Conservation (phyloP, 1,139 yeast species). For the Suhomyces bolitotheri region DNA sequence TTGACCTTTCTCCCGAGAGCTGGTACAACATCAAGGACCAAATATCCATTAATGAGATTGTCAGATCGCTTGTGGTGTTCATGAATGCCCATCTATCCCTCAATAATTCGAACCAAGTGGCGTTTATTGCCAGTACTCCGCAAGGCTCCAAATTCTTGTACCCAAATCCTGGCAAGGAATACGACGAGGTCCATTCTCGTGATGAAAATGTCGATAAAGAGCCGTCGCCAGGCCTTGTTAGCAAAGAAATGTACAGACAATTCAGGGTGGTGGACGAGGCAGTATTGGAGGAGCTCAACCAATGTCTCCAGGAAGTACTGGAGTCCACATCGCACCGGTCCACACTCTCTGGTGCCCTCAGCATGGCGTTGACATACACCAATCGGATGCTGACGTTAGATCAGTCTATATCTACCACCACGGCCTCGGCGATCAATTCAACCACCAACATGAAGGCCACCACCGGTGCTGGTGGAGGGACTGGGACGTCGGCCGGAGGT, state of each 20-base stretch:
- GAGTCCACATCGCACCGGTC: slow-evolving; percentile 22
- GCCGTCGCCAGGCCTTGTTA: slow-evolving; percentile 23
- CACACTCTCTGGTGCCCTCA: slow-evolving; percentile 75
- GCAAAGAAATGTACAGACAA: slow-evolving; percentile 73
- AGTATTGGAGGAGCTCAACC: slow-evolving; percentile 62
- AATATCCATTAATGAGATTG: slow-evolving; percentile 52
- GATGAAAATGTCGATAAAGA: slow-evolving; percentile 13
- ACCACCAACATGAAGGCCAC: slow-evolving; percentile 32
- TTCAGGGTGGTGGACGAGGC: slow-evolving; percentile 80
- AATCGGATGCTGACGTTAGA: slow-evolving; percentile 62
- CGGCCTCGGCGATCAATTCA: slow-evolving; percentile 47
- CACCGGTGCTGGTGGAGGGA: slow-evolving; percentile 11
- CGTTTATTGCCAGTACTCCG: slow-evolving; percentile 77
- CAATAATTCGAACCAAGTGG: slow-evolving; percentile 81
- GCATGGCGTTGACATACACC: slow-evolving; percentile 76
- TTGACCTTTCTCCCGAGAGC: slow-evolving; percentile 76
- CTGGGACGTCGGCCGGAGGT: slow-evolving; percentile 15
- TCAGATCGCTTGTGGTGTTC: slow-evolving; percentile 64
- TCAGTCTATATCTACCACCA: slow-evolving; percentile 48
- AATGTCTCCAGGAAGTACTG: slow-evolving; percentile 38
- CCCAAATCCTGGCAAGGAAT: slow-evolving; percentile 49
- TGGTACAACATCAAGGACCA: slow-evolving; percentile 61
- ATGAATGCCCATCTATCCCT: slow-evolving; percentile 85
- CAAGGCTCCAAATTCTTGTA: slow-evolving; percentile 69
- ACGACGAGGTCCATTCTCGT: slow-evolving; percentile 19